These are phyloP conservation scores for Phialocephala subalpina DNA, from an alignment of 2,329 filamentous ascomycete species.

Conservation along the genomic window DNA sequence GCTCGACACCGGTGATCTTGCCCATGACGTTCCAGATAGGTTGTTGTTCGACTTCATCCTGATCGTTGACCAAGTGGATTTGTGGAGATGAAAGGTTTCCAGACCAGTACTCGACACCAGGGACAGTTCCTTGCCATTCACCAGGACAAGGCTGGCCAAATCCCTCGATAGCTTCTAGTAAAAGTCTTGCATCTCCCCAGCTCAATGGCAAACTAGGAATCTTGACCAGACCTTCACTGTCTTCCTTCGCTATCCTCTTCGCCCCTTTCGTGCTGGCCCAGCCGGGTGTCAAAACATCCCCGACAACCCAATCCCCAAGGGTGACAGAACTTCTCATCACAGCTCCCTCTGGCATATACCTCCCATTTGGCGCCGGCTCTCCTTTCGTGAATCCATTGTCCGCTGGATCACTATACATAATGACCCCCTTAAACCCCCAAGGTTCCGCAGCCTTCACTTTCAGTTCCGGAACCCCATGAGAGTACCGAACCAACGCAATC, in stretches of 20 bases:
- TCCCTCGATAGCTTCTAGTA: conserved; percentile 80
- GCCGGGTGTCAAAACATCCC: conserved; percentile 92
- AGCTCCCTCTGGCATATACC: conserved; percentile 81
- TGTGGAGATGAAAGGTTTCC: conserved; percentile 78
- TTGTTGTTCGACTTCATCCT: conserved; percentile 84
- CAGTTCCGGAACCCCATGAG: conserved; percentile 74
- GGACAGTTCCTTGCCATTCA: conserved; percentile 80
- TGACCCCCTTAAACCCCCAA: conserved; percentile 84
- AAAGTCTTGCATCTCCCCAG: conserved; percentile 85
- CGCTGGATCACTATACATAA: conserved; percentile 90
- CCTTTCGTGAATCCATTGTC: conserved; percentile 84
- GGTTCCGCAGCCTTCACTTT: conserved; percentile 92
- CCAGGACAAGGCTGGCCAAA: conserved; percentile 73
- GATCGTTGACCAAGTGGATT: conserved; percentile 84
- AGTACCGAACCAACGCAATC: conserved; percentile 84
- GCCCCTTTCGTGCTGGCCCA: conserved; percentile 75
- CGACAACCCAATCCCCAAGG: conserved; percentile 82
- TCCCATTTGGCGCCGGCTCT: conserved; percentile 76
- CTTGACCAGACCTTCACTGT: conserved; percentile 76
- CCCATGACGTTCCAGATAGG: conserved; percentile 93
- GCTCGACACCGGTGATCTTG: conserved; percentile 83
- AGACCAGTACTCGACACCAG: conserved; percentile 85
- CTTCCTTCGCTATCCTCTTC: conserved; percentile 71
- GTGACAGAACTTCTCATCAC: conserved; percentile 86
- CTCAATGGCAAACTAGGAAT: conserved; percentile 92